These are phyloP conservation scores for Puccinia triticina DNA, from an alignment of 1,284 basidiomycete genomes.

Conservation along the genomic window DNA sequence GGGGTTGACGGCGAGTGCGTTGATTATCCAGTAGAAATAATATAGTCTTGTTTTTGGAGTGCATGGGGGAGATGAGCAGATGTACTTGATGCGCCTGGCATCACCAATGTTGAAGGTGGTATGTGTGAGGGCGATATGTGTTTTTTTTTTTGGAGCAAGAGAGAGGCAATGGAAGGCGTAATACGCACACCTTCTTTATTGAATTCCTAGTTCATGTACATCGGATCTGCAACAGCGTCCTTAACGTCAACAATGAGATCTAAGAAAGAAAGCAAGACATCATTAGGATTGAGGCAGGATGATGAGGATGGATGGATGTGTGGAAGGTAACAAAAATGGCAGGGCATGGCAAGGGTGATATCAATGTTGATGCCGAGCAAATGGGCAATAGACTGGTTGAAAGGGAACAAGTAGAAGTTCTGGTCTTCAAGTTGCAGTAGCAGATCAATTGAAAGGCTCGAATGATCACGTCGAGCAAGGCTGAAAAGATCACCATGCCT, in stretches of 20 bases:
- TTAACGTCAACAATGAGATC: conserved; percentile 84
- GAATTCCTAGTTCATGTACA: conserved; percentile 81
- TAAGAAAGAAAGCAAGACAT: conserved; percentile 59
- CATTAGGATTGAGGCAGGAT: conserved; percentile 70
- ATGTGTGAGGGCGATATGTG: conserved; percentile 60
- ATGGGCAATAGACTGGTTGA: conserved; percentile 70
- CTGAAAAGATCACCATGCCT: no score
- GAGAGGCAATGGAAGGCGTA: not conserved
- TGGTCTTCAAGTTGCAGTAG: conserved; percentile 97
- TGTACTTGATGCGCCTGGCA: conserved; percentile 72
- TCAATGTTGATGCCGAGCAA: conserved; percentile 84
- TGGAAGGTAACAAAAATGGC: conserved; percentile 72
- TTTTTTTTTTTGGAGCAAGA: conserved; percentile 31
- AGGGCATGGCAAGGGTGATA: conserved; percentile 87
- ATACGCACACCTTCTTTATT: conserved; percentile 77
- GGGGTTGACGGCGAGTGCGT: conserved; percentile 89
- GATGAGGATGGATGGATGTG: not conserved
- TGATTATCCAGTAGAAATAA: no score
- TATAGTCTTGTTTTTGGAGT: no score
- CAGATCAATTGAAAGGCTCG: conserved; percentile 94
- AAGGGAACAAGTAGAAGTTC: conserved; percentile 88
- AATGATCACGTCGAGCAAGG: conserved; percentile 92
- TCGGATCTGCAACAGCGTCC: conserved; percentile 86
- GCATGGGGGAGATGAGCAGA: conserved; percentile 43
- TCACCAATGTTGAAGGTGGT: conserved; percentile 81